Base-by-base conservation (phyloP, 768 basidiomycete species). In the Termitomyces sp. region DNA sequence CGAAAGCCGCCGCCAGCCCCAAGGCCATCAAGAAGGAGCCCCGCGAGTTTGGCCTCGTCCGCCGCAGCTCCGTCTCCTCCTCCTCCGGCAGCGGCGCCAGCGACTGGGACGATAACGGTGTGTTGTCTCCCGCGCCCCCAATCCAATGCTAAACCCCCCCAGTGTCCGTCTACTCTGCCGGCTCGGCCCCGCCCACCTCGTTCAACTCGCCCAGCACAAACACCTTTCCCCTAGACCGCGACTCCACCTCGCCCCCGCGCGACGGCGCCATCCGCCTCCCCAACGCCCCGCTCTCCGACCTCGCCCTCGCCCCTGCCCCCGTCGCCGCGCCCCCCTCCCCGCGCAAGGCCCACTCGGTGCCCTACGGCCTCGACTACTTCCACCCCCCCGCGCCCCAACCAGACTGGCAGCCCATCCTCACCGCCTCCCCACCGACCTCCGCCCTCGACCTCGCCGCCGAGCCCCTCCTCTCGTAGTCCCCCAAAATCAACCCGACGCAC, bases 51-150 rank as follows among this genome's bases (percentile, higher is more conserved):
- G 74, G 74, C 58, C 75, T 84, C 56, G 71, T 74, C 20, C 76
- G 88, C 32, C 78, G 89, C 48, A 75, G 78, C 55, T 88, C 86
- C 10, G 83, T 89, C 18, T 88, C 84, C 3, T 83, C 85, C 0
- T 81, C 69, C 50, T 83, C 80, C 0, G 79, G 78, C 62, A 79
- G 80, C 62, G 82, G 78, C 45, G 78, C 76, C 9, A 90, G 88
- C 62, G 90, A 92, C 67, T 92, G 90, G 89, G 90, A 92, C 67
- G 90, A 91, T 69, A 82, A 73, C 72, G 79, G 89, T 90, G 68
- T 67, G 87, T 76, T 60, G n/a, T 49, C 35, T 28, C 64, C 58
- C 54, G 40, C 53, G 55, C 2, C 6, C 41, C 60, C 56, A 30
- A 65, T 38, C 48, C 57, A 59, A 51, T 66, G 56, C 68, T 69